Percentiles rank a stretch among this genome's conserved stretches.
phyloP scores from a whole-genome alignment of 108 stramenopile species.

The Skeletonema marinoi region DNA sequence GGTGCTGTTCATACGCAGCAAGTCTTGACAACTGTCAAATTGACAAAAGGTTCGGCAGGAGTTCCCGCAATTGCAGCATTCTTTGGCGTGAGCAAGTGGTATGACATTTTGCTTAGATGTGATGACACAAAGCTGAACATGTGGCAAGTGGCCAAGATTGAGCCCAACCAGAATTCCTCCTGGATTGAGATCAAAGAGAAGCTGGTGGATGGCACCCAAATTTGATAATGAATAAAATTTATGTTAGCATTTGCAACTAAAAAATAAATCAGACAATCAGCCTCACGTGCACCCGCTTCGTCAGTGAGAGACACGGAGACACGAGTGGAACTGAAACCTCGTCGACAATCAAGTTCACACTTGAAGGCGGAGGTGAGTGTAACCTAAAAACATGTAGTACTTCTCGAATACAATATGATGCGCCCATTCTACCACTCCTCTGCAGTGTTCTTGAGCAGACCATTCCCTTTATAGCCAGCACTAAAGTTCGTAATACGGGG shows the following conservation, averaged over 20 bases:
- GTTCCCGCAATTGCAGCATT: too few species aligned
- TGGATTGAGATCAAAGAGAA: neutral
- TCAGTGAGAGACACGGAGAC: neutral
- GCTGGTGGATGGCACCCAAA: neutral
- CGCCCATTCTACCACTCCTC: neutral
- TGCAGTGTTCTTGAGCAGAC: neutral
- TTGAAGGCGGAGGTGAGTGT: neutral
- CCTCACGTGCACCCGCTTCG: neutral
- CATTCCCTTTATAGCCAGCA: conserved; percentile 21
- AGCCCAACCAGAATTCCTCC: neutral
- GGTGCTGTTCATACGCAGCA: too few species aligned
- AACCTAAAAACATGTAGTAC: neutral
- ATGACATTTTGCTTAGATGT: too few species aligned
- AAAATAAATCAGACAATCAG: neutral
- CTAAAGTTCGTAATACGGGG: conserved; percentile 43
- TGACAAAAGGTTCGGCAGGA: too few species aligned
- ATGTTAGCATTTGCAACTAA: neutral
- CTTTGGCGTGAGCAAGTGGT: too few species aligned
- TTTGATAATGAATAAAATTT: neutral
- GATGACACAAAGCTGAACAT: too few species aligned
- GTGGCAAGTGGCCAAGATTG: too few species aligned
- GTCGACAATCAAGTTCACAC: neutral
- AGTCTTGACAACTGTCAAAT: too few species aligned
- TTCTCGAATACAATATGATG: neutral
- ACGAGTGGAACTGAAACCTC: neutral